Evolutionary conservation across 176 grass and related monocot genomes (phyloP).

Genomic region (Musa troglodytarum): DNA sequence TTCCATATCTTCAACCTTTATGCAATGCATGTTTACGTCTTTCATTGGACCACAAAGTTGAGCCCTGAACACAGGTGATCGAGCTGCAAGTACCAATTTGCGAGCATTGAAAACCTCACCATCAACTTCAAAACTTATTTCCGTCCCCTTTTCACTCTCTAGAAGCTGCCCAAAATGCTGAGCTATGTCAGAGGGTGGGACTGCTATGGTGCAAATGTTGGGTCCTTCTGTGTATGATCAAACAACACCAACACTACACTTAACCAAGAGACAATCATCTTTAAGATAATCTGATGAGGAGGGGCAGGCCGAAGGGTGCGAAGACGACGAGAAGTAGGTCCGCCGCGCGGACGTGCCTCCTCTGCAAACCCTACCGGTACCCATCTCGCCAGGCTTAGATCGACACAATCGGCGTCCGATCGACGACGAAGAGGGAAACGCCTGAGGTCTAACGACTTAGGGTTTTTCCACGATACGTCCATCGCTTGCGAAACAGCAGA

Average conservation of each 20-base stretch:
- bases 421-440: conserved; percentile 21
- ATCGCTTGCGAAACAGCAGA: too few relatives aligned
- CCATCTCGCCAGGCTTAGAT: conserved; percentile 33
- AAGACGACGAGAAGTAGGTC: conserved; percentile 21
- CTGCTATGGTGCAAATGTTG: conserved; percentile 68
- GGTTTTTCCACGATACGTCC: too few relatives aligned
- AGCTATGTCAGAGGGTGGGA: conserved; percentile 66
- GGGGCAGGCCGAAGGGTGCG: too few relatives aligned
- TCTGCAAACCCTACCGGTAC: conserved; percentile 17
- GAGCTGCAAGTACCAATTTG: conserved; percentile 75
- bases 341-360: conserved; percentile 18
- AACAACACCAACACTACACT: conserved; percentile 90
- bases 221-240: conserved; percentile 83
- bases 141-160: conserved; percentile 52
- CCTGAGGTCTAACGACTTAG: not conserved
- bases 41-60: conserved; percentile 99
- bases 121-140: conserved; percentile 71
- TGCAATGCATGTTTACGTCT: conserved; percentile 68
- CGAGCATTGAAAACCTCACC: conserved; percentile 72
- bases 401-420: conserved; percentile 9
- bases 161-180: conserved; percentile 70
- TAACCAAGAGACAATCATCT: conserved; percentile 90
- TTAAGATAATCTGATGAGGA: conserved; percentile 99
- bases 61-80: conserved; percentile 92
- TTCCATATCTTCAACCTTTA: conserved; percentile 86